Base-by-base conservation (phyloP, 2,329 filamentous ascomycete species). In the Blastomyces emzantsi region DNA sequence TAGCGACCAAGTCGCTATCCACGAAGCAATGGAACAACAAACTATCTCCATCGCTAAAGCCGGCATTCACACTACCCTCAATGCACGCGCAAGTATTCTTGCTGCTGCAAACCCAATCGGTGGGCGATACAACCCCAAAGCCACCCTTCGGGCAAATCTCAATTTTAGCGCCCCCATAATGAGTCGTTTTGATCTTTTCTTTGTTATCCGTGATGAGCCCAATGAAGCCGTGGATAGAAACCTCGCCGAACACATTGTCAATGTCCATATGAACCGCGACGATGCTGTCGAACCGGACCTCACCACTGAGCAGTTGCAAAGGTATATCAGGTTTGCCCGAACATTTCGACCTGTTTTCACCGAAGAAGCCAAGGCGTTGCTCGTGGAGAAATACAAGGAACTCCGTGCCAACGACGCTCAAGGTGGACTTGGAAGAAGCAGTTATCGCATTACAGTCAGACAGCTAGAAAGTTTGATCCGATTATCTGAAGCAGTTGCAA, bases 21-120 rank as follows among this genome's bases (percentile, higher is more conserved):
- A 99, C 83, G 94, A 99, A 85, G 94, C 94, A 65, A 99, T 99
- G 94, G 94, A 99, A 84, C 94, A 99, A 80, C 94, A 99, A 78
- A 99, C 94, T 5, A 99, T 99, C 68, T 97, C 92, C 9, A 99
- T 99, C 71, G 93, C 94, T 65, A 99, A 99, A 79, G 94, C 94
- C 5, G 94, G 94, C 71, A 99, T 99, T 64, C 94, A 99, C 75
- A 95, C 94, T 3, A 99, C 94, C 0, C 84, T 99, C 56, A 99
- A 99, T 73, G 94, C 94, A 2, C 87, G 94, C 63, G 97, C 94
- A 0, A 94, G 89, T 57, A 97, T 99, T 71, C 87, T 99, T 19
- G 94, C 94, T 0, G 94, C 94, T 7, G 94, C 94, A 39, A 99
- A 99, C 76, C 94, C 94, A 0, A 91, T 99, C 4, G 91, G 91